Evolutionary conservation across 1,284 basidiomycete genomes (phyloP).

Genomic region (Ceratobasidium sp.): DNA sequence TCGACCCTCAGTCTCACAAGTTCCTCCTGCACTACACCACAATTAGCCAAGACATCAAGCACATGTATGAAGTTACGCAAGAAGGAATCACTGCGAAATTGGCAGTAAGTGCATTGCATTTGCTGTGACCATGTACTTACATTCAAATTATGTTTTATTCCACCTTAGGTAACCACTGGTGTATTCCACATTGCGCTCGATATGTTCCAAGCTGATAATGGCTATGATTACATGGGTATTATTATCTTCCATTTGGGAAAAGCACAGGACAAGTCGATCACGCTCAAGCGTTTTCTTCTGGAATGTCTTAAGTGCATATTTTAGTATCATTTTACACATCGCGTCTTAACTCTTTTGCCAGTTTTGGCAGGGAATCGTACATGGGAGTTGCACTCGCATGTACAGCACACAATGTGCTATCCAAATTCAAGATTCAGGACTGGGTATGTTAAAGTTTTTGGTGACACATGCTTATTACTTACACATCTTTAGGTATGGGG

Average conservation of each 20-base stretch:
- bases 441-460: not conserved
- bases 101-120: not conserved
- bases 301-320: not conserved
- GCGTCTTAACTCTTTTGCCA: not conserved
- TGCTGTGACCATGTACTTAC: not conserved
- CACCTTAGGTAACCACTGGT: not conserved
- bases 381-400: not conserved
- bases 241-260: not conserved
- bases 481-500: not conserved
- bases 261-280: not conserved
- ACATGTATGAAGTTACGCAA: not conserved
- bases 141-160: no score
- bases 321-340: not conserved
- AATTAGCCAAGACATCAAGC: not conserved
- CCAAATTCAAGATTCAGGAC: constrained; percentile 15
- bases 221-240: not conserved
- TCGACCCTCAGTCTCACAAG: not conserved
- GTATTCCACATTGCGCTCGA: not conserved
- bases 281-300: not conserved
- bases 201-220: not conserved
- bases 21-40: not conserved
- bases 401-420: not conserved
- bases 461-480: not conserved
- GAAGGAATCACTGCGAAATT: not conserved
- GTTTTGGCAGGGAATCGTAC: not conserved